These are phyloP conservation scores for Phaseolus lunatus DNA, from an alignment of 306 rosid species.

Conservation along the genomic window DNA sequence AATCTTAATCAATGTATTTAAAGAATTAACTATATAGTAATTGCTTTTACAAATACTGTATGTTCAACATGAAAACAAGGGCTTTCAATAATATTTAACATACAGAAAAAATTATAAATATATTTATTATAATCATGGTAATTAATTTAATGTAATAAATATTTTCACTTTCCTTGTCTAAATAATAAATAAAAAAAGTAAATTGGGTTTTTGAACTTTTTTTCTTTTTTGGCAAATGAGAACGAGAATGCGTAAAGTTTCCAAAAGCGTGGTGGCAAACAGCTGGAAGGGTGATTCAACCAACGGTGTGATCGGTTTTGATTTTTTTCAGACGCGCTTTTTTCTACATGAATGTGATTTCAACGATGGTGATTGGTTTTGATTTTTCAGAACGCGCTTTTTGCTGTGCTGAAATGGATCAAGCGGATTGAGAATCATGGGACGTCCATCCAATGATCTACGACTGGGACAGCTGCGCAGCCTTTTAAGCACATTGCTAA, in stretches of 20 bases:
- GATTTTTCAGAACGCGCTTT: not conserved
- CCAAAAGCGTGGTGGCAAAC: not conserved
- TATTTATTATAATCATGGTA: no score
- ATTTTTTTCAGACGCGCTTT: not conserved
- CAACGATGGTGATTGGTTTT: slow-evolving; percentile 13
- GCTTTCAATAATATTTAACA: no score
- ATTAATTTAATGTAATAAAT: no score
- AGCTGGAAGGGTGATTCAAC: slow-evolving; percentile 18
- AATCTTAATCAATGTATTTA: no score
- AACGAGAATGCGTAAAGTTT: slow-evolving; percentile 10
- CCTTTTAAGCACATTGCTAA: no score
- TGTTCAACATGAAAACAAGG: not conserved
- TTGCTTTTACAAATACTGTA: no score
- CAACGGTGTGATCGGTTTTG: not conserved
- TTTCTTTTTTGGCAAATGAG: not conserved
- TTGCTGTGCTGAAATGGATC: not conserved
- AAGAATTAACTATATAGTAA: no score
- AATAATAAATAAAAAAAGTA: not conserved
- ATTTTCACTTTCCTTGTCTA: no score
- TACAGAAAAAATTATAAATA: no score
- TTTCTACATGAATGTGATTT: not conserved
- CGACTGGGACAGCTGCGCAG: not conserved
- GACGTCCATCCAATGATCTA: not conserved
- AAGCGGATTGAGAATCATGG: not conserved
- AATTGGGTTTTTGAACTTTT: not conserved